Evolutionary conservation across 805 yeast species (phyloP).

Genomic region (Clavispora asparagi): DNA sequence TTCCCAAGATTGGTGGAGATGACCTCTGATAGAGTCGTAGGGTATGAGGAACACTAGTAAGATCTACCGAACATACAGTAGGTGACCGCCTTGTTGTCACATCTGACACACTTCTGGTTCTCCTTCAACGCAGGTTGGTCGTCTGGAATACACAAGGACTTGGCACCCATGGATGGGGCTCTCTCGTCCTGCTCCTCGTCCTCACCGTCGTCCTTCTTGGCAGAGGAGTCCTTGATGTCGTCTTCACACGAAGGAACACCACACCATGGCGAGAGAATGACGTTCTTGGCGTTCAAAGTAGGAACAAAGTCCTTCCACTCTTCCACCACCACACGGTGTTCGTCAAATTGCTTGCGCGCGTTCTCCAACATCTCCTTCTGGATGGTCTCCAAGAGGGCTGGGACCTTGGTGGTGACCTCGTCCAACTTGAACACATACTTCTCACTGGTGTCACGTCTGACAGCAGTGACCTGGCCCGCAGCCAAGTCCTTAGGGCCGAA

Average conservation of each 20-base stretch:
- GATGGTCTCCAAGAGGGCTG: constrained; percentile 74
- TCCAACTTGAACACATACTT: constrained; percentile 64
- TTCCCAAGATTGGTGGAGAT: background rate
- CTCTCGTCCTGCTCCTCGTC: constrained; percentile 85
- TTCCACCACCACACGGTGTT: constrained; percentile 75
- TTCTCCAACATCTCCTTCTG: constrained; percentile 67
- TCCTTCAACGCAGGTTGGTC: constrained; percentile 78
- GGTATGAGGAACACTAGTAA: constrained; percentile 45
- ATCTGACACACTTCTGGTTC: constrained; percentile 83
- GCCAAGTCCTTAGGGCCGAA: constrained; percentile 94
- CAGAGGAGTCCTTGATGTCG: constrained; percentile 85
- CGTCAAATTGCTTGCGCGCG: constrained; percentile 80
- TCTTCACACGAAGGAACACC: constrained; percentile 94
- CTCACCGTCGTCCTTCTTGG: constrained; percentile 77
- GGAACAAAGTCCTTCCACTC: constrained; percentile 93
- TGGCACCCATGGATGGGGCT: constrained; percentile 99
- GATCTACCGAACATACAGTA: constrained; percentile 98
- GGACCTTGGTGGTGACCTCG: constrained; percentile 61
- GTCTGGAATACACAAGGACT: constrained; percentile 93
- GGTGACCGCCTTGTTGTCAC: constrained; percentile 68
- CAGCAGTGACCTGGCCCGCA: constrained; percentile 75
- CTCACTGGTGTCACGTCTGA: constrained; percentile 85
- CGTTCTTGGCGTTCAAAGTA: constrained; percentile 83
- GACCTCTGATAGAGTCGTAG: background rate
- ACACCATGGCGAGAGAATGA: constrained; percentile 96